Evolutionary conservation across 2,329 filamentous ascomycete genomes (phyloP).

Genomic region (Coniella vitis): DNA sequence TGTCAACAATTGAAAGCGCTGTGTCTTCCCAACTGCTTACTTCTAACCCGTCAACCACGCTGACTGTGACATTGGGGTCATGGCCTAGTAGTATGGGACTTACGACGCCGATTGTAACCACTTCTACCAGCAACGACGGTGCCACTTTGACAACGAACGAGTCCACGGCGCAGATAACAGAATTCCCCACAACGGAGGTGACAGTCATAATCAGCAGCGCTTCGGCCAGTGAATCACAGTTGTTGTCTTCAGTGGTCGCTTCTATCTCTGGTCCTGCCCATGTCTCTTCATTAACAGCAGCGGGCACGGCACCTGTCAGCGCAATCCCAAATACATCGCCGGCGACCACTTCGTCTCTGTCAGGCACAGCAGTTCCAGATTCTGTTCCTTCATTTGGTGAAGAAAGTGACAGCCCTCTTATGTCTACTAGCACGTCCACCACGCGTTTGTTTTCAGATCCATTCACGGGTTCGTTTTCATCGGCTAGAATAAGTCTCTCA

Average conservation of each 20-base stretch:
- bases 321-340: no score
- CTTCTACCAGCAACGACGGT: slow-evolving; percentile 5
- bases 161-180: slow-evolving; percentile 13
- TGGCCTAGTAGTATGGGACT: not conserved
- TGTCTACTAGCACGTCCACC: not conserved
- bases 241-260: no score
- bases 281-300: not conserved
- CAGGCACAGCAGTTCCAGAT: not conserved
- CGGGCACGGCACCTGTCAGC: not conserved
- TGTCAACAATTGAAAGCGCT: not conserved
- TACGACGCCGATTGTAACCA: not conserved
- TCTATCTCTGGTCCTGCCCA: no score
- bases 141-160: slow-evolving; percentile 9
- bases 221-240: not conserved
- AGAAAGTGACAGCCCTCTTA: not conserved
- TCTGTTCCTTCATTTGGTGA: not conserved
- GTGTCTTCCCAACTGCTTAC: not conserved
- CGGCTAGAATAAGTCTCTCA: not conserved
- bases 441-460: not conserved
- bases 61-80: not conserved
- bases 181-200: slow-evolving; percentile 5
- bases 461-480: not conserved
- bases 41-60: not conserved
- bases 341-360: not conserved
- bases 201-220: slow-evolving; percentile 3